Percentiles rank a stretch among this genome's conserved stretches.
phyloP scores from a whole-genome alignment of 2,329 filamentous ascomycete genomes.

The Nemania sp. region DNA sequence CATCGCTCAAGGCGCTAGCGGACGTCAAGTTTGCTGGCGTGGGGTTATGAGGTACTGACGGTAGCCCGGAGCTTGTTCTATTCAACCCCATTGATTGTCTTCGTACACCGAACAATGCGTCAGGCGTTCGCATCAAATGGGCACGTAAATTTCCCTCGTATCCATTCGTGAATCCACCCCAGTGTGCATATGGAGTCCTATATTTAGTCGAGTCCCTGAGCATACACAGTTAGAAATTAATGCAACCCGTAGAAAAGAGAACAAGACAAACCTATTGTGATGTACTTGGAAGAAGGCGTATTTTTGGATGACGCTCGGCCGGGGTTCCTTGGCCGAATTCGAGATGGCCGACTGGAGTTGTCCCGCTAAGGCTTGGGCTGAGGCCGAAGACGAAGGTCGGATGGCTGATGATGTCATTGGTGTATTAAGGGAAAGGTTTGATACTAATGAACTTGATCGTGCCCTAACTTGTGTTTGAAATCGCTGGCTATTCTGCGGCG shows the following conservation, averaged over 20 bases:
- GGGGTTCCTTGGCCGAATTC: slow-evolving; percentile 41
- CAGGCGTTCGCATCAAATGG: slow-evolving; percentile 59
- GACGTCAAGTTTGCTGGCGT: slow-evolving; percentile 28
- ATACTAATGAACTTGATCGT: slow-evolving; percentile 50
- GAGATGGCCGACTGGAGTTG: slow-evolving; percentile 44
- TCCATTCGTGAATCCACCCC: slow-evolving; percentile 71
- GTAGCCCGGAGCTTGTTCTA: slow-evolving; percentile 27
- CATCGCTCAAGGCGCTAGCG: not conserved
- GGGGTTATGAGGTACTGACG: slow-evolving; percentile 37
- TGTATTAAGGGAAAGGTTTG: slow-evolving; percentile 50
- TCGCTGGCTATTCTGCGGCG: slow-evolving; percentile 51
- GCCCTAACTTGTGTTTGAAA: slow-evolving; percentile 53
- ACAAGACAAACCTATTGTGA: slow-evolving; percentile 65
- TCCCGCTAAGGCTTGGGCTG: slow-evolving; percentile 48
- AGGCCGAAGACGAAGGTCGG: slow-evolving; percentile 53
- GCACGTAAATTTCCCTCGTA: slow-evolving; percentile 66
- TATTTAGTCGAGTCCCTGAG: slow-evolving; percentile 66
- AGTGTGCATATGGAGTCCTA: slow-evolving; percentile 68
- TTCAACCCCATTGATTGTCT: slow-evolving; percentile 43
- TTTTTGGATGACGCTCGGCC: slow-evolving; percentile 61
- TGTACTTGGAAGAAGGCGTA: slow-evolving; percentile 71
- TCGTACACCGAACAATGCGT: slow-evolving; percentile 52
- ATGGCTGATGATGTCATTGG: slow-evolving; percentile 54
- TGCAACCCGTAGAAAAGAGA: slow-evolving; percentile 29
- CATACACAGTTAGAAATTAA: slow-evolving; percentile 40